Percentiles rank a stretch among this genome's conserved stretches.
phyloP scores from a whole-genome alignment of 257 asterid species.

The Ilex asprella region DNA sequence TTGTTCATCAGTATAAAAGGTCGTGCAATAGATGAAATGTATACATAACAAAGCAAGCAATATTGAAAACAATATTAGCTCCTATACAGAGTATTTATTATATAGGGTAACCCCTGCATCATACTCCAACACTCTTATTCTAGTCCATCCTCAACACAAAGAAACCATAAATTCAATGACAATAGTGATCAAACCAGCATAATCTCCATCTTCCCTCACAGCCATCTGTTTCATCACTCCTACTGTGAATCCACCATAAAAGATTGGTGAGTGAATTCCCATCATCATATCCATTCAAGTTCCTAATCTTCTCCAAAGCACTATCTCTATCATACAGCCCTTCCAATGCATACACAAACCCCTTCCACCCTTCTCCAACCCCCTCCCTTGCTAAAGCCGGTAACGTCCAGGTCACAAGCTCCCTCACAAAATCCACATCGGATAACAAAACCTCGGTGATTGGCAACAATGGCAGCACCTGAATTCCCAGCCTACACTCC shows the following conservation, averaged over 20 bases:
- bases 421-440: slow-evolving; percentile 43
- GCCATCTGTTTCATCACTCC: slow-evolving; percentile 34
- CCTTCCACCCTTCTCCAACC: slow-evolving; percentile 97
- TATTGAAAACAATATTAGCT: too few relatives aligned
- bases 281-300: slow-evolving; percentile 60
- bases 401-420: slow-evolving; percentile 67
- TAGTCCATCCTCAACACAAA: too few relatives aligned
- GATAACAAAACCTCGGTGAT: slow-evolving; percentile 68
- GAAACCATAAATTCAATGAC: slow-evolving; percentile 28
- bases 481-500: slow-evolving; percentile 83
- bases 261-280: slow-evolving; percentile 80
- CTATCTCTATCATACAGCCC: slow-evolving; percentile 58
- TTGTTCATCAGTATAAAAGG: too few relatives aligned
- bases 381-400: slow-evolving; percentile 79
- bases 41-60: too few relatives aligned
- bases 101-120: too few relatives aligned
- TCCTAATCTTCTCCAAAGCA: slow-evolving; percentile 44
- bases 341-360: slow-evolving; percentile 68
- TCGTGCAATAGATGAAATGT: too few relatives aligned
- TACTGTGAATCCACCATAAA: slow-evolving; percentile 85
- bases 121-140: too few relatives aligned
- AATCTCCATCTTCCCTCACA: slow-evolving; percentile 33
- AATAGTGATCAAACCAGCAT: slow-evolving; percentile 74
- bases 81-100: too few relatives aligned
- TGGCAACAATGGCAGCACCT: slow-evolving; percentile 69